Conservation (phyloP, 1,284 basidiomycete genomes). For the Ganoderma boninense region DNA sequence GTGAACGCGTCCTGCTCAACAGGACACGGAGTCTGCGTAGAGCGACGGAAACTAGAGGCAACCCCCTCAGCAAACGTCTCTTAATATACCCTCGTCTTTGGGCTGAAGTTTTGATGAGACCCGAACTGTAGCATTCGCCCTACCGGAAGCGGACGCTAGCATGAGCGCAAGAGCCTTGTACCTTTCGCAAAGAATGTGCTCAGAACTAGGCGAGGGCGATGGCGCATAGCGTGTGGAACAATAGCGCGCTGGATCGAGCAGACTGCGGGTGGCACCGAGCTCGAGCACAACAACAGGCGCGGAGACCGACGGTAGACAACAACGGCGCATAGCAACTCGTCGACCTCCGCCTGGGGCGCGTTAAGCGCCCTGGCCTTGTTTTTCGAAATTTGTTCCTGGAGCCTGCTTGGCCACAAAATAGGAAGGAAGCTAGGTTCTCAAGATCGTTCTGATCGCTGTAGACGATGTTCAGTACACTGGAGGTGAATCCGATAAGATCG, state of each 20-base stretch:
- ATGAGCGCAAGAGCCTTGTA: conserved; percentile 10
- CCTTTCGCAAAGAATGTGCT: conserved; percentile 14
- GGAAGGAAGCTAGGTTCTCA: neutral
- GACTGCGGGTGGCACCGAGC: neutral
- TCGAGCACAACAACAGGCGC: conserved; percentile 15
- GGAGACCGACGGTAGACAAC: neutral
- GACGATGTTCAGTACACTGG: neutral
- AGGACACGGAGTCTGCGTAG: conserved; percentile 1
- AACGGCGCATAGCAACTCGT: conserved; percentile 3
- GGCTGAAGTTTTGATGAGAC: neutral
- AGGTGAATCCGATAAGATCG: neutral
- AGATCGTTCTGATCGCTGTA: neutral
- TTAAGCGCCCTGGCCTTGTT: conserved; percentile 2
- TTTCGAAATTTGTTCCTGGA: neutral
- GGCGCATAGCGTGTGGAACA: conserved; percentile 10
- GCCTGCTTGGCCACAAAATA: neutral
- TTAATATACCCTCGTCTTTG: conserved; percentile 11
- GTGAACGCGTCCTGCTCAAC: conserved; percentile 11
- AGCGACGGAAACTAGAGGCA: neutral
- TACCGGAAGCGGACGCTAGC: conserved; percentile 20
- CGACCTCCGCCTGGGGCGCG: neutral
- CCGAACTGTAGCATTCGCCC: conserved; percentile 9
- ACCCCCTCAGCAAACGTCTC: neutral
- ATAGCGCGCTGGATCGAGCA: neutral
- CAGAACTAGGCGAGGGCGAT: conserved; percentile 8